A percentile compares a stretch with the other conserved stretches of the same genome.
These are phyloP conservation scores for Didymella pinodella DNA, from an alignment of 2,329 filamentous ascomycete genomes.

Conservation along the genomic window DNA sequence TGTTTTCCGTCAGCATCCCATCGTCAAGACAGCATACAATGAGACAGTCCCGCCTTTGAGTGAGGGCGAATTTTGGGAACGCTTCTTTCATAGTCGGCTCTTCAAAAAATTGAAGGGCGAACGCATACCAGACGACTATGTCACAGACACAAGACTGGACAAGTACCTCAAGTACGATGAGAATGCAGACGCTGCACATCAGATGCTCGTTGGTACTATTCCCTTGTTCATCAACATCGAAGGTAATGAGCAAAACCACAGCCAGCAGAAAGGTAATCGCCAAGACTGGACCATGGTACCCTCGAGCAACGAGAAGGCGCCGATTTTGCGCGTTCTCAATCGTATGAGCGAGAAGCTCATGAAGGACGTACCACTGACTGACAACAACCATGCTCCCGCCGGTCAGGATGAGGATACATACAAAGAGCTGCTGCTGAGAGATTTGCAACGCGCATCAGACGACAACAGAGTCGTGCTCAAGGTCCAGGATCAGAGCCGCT, in stretches of 20 bases:
- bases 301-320: slow-evolving; percentile 74
- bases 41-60: slow-evolving; percentile 81
- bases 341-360: slow-evolving; percentile 92
- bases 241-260: slow-evolving; percentile 94
- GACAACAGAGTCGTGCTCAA: slow-evolving; percentile 84
- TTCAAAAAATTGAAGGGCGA: slow-evolving; percentile 93
- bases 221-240: slow-evolving; percentile 92
- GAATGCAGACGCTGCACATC: slow-evolving; percentile 55
- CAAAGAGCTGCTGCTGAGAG: slow-evolving; percentile 76
- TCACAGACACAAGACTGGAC: slow-evolving; percentile 81
- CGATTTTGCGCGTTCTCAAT: slow-evolving; percentile 89
- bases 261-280: slow-evolving; percentile 83
- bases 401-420: slow-evolving; percentile 77
- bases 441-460: slow-evolving; percentile 76
- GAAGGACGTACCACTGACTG: slow-evolving; percentile 81
- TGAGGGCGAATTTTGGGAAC: slow-evolving; percentile 87
- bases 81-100: slow-evolving; percentile 90
- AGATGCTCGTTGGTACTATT: slow-evolving; percentile 67
- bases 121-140: slow-evolving; percentile 79
- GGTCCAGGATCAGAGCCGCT: slow-evolving; percentile 84
- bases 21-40: slow-evolving; percentile 90
- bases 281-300: slow-evolving; percentile 92
- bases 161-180: slow-evolving; percentile 82
- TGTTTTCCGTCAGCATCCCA: slow-evolving; percentile 90
- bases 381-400: slow-evolving; percentile 70